phyloP scores from a whole-genome alignment of 129 eudicot species.

The Lactuca saligna region DNA sequence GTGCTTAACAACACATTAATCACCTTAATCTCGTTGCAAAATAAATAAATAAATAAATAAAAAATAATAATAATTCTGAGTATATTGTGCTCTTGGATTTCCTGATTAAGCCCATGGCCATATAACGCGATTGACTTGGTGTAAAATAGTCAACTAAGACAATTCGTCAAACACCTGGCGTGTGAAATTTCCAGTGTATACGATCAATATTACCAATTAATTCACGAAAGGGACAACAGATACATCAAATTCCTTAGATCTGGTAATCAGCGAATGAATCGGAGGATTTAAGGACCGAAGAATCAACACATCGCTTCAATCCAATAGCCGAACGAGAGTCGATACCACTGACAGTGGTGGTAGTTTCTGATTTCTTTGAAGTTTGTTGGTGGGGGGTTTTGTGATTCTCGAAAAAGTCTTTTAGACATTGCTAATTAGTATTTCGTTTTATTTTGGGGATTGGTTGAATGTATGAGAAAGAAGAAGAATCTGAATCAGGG shows the following conservation, averaged over 20 bases:
- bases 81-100: background rate
- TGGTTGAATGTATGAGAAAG: conserved; percentile 43
- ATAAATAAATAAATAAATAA: no score
- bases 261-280: conserved; percentile 4
- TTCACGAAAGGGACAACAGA: conserved; percentile 5
- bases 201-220: conserved; percentile 4
- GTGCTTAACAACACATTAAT: no score
- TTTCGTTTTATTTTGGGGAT: conserved; percentile 1
- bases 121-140: conserved; percentile 4
- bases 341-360: conserved; percentile 12
- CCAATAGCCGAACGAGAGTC: background rate
- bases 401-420: background rate
- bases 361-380: conserved; percentile 9
- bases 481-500: conserved; percentile 25
- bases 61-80: background rate
- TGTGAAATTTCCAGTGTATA: conserved; percentile 14
- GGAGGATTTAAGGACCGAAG: conserved; percentile 15
- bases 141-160: background rate
- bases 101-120: background rate
- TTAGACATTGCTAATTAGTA: no score
- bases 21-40: no score
- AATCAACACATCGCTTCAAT: conserved; percentile 19
- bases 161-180: conserved; percentile 24
- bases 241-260: conserved; percentile 24
- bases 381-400: conserved; percentile 9